phyloP scores from a whole-genome alignment of 2,329 filamentous ascomycete genomes.

The Botrytis aclada region DNA sequence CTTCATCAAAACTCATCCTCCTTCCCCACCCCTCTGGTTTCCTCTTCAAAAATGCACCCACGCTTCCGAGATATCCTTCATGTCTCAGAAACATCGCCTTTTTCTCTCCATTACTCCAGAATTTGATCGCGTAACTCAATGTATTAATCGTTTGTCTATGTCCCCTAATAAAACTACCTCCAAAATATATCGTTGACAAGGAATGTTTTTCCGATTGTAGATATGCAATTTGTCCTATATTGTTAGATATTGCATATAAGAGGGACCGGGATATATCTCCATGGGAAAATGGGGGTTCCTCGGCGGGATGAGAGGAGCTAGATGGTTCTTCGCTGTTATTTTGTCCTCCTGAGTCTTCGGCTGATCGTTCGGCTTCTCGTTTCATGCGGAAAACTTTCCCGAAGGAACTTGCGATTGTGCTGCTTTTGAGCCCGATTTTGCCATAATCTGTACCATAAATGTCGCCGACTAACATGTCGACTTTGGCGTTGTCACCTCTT shows the following conservation, averaged over 20 bases:
- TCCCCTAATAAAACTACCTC: slow-evolving; percentile 92
- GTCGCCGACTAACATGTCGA: slow-evolving; percentile 96
- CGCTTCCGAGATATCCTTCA: slow-evolving; percentile 90
- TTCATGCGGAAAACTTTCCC: slow-evolving; percentile 96
- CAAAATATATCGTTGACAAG: slow-evolving; percentile 92
- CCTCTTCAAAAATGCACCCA: slow-evolving; percentile 89
- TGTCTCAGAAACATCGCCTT: slow-evolving; percentile 95
- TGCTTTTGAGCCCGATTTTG: slow-evolving; percentile 94
- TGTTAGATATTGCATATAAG: slow-evolving; percentile 94
- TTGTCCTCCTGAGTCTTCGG: slow-evolving; percentile 63
- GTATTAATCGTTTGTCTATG: slow-evolving; percentile 98
- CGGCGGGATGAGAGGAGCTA: background rate
- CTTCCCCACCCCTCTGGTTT: slow-evolving; percentile 91
- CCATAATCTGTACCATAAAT: slow-evolving; percentile 96
- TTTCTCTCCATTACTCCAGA: slow-evolving; percentile 92
- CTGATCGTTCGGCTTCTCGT: slow-evolving; percentile 72
- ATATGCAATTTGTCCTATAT: slow-evolving; percentile 96
- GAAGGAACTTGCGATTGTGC: slow-evolving; percentile 92
- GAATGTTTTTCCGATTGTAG: slow-evolving; percentile 95
- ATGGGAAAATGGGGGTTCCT: slow-evolving; percentile 58
- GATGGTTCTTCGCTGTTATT: slow-evolving; percentile 29
- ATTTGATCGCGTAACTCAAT: slow-evolving; percentile 91
- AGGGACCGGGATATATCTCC: slow-evolving; percentile 89
- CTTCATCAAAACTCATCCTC: slow-evolving; percentile 57
- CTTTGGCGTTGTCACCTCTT: slow-evolving; percentile 83